Base-by-base conservation (phyloP, 345 rosid species). In the Eucalyptus urophylla region DNA sequence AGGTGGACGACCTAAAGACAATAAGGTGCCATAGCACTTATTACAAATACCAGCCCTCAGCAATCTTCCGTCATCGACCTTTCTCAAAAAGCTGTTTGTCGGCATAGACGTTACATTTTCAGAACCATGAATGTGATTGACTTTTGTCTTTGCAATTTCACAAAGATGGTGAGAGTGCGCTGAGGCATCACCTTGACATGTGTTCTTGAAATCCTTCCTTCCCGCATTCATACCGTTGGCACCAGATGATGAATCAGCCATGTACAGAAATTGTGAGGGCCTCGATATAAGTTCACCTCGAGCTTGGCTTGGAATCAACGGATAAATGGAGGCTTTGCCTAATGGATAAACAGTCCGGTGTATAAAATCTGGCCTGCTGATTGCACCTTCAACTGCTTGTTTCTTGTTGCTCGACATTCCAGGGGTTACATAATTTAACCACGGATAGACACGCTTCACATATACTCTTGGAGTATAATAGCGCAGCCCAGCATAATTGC, bases 391-490 rank as follows among this genome's bases (percentile, higher is more conserved):
- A 86, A 90, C 86, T 76, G 92, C 95, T 92, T 90, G 95, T 93
- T 89, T 94, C 90, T 94, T 95, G 88, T 90, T 92, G 89, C 90
- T 86, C 47, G 89, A 87, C 44, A 89, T 62, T 89, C 93, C 94
- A 21, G 91, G 88, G 80, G 86, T 43, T 40, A 86, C 86, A 91
- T 91, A 91, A 90, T 85, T 65, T 88, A 92, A 87, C 95, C 94
- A 94, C 49, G 90, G 93, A 91, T 90, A 90, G 76, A 90, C 86
- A 67, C 93, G 93, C 93, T 95, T 95, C 83, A 90, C 90, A 89
- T 89, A 50, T 91, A 90, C 87, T 86, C 94, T 25, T 85, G 93
- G 88, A 87, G 86, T 91, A 76, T 88, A 91, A 81, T 87, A 90
- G 44, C 24, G 62, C 58, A 87, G 90, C 87, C 91, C 92, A 72